These are phyloP conservation scores for Alliaria petiolata DNA, from an alignment of 345 rosid genomes.

Conservation along the genomic window DNA sequence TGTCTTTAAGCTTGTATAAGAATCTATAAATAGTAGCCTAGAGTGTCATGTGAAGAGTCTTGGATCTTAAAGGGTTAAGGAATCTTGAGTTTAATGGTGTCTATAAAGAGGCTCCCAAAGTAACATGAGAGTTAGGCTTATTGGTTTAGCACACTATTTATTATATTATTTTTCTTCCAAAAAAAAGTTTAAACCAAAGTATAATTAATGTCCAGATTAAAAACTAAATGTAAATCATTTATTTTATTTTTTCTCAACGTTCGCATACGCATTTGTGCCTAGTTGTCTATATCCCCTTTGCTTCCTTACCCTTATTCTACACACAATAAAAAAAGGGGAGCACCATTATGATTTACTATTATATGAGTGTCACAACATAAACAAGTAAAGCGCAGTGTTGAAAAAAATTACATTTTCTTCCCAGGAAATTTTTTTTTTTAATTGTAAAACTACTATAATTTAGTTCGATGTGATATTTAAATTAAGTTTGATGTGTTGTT, in stretches of 20 bases:
- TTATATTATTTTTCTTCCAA: neutral
- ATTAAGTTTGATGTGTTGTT: neutral
- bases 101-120: constrained; percentile 17
- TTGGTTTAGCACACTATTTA: neutral
- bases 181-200: neutral
- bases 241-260: constrained; percentile 12
- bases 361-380: neutral
- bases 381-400: too few relatives aligned
- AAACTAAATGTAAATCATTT: neutral
- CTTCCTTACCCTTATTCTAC: constrained; percentile 7
- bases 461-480: neutral
- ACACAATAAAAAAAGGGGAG: neutral
- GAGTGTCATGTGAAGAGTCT: neutral
- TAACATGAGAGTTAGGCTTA: neutral
- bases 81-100: constrained; percentile 6
- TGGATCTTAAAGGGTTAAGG: constrained; percentile 1
- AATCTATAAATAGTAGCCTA: constrained; percentile 16
- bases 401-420: too few relatives aligned
- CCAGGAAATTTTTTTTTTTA: too few relatives aligned
- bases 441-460: neutral
- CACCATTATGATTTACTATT: too few relatives aligned
- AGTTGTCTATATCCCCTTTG: constrained; percentile 40
- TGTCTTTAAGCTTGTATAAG: constrained; percentile 2
- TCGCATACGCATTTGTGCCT: constrained; percentile 21
- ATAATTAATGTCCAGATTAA: neutral